Evolutionary conservation across 805 yeast genomes (phyloP).

Genomic region (Metschnikowia shivogae): DNA sequence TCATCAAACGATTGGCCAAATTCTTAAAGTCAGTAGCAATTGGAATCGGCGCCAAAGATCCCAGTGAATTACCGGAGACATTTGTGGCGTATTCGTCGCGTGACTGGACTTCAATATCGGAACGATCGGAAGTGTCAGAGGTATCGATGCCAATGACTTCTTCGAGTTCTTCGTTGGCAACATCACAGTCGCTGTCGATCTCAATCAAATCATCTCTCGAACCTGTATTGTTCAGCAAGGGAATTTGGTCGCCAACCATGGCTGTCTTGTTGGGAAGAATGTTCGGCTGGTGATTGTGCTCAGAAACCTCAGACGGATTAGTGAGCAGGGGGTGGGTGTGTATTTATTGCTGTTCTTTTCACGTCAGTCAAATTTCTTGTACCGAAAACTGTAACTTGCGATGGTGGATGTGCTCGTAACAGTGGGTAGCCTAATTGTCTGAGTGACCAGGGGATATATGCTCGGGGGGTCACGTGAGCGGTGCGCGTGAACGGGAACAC

Average conservation of each 20-base stretch:
- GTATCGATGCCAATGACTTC: constrained; percentile 14
- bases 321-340: too few species aligned
- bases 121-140: constrained; percentile 17
- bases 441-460: constrained; percentile 3
- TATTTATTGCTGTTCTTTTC: background rate
- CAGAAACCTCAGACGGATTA: background rate
- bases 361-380: background rate
- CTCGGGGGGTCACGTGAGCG: background rate
- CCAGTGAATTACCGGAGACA: background rate
- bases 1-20: constrained; percentile 30
- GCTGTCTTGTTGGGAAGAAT: background rate
- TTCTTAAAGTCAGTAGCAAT: constrained; percentile 29
- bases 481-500: background rate
- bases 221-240: background rate
- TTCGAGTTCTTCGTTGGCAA: constrained; percentile 6
- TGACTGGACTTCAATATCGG: constrained; percentile 8
- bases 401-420: background rate
- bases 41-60: constrained; percentile 11
- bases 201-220: constrained; percentile 9
- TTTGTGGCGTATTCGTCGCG: background rate
- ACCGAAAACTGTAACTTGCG: background rate
- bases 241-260: constrained; percentile 2
- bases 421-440: background rate
- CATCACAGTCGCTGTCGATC: constrained; percentile 8
- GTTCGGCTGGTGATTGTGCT: background rate